phyloP scores from a whole-genome alignment of 2,329 filamentous ascomycete species.

The Dactylellina drechsleri region DNA sequence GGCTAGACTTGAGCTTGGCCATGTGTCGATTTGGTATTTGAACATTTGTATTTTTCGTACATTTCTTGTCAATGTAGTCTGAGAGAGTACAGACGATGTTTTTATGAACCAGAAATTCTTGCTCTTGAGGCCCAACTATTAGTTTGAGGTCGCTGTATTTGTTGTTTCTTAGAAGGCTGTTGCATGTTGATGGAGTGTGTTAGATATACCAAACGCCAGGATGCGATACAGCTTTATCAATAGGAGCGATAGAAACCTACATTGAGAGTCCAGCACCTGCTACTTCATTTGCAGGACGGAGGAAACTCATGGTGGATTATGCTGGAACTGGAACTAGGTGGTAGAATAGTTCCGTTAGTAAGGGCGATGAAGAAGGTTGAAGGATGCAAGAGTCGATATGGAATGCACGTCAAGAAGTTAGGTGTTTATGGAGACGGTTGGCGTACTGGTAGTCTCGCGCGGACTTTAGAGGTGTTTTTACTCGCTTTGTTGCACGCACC shows the following conservation, averaged over 20 bases:
- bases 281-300: neutral
- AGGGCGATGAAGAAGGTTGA: neutral
- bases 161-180: slow-evolving; percentile 20
- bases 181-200: neutral
- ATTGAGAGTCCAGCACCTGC: slow-evolving; percentile 4
- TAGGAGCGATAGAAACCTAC: neutral
- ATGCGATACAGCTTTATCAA: too few relatives aligned
- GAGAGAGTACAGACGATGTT: slow-evolving; percentile 36
- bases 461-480: too few relatives aligned
- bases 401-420: too few relatives aligned
- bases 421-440: too few relatives aligned
- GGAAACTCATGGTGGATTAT: slow-evolving; percentile 8
- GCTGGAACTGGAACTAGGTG: too few relatives aligned
- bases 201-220: neutral
- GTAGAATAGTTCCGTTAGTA: neutral
- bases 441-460: too few relatives aligned
- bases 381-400: too few relatives aligned
- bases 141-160: slow-evolving; percentile 38
- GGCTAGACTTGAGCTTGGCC: neutral
- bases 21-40: neutral
- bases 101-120: slow-evolving; percentile 27
- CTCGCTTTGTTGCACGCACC: too few relatives aligned
- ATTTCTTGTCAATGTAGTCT: slow-evolving; percentile 23
- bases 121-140: slow-evolving; percentile 19
- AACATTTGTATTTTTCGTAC: neutral